A percentile compares a stretch with the other conserved stretches of the same genome.
Evolutionary conservation across 2,329 filamentous ascomycete species (phyloP).

Genomic region (Emmonsiellopsis sp.): DNA sequence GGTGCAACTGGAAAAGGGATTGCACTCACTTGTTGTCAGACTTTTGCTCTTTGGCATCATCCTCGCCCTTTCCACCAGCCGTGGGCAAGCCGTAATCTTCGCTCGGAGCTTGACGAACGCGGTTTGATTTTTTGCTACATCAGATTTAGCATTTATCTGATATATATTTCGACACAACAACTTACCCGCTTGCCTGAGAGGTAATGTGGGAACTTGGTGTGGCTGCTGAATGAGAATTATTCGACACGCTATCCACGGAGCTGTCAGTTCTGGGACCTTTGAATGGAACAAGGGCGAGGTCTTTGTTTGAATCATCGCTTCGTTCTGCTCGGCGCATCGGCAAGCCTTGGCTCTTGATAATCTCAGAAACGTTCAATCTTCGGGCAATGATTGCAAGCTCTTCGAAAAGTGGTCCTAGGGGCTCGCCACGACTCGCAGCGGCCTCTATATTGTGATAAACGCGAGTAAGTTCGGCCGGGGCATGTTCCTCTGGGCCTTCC

Average conservation of each 20-base stretch:
- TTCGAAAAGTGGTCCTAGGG: conserved; percentile 20
- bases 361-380: conserved; percentile 4
- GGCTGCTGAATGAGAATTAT: not conserved
- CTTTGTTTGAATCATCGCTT: not conserved
- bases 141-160: not conserved
- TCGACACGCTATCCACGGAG: not conserved
- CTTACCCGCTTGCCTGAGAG: not conserved
- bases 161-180: not conserved
- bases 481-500: conserved; percentile 5
- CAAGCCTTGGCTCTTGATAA: not conserved
- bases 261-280: not conserved
- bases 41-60: not conserved
- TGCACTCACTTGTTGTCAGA: not conserved
- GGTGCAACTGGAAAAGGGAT: not conserved
- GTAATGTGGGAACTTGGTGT: not conserved
- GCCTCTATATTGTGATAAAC: conserved; percentile 24
- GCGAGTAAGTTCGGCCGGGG: conserved; percentile 16
- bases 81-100: not conserved
- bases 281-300: not conserved
- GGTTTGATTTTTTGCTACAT: not conserved
- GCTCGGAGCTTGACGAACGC: not conserved
- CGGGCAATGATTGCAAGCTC: conserved; percentile 16
- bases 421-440: conserved; percentile 20
- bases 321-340: not conserved
- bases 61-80: not conserved